These are phyloP conservation scores for Auricularia sp. DNA, from an alignment of 768 basidiomycete genomes.

Conservation along the genomic window DNA sequence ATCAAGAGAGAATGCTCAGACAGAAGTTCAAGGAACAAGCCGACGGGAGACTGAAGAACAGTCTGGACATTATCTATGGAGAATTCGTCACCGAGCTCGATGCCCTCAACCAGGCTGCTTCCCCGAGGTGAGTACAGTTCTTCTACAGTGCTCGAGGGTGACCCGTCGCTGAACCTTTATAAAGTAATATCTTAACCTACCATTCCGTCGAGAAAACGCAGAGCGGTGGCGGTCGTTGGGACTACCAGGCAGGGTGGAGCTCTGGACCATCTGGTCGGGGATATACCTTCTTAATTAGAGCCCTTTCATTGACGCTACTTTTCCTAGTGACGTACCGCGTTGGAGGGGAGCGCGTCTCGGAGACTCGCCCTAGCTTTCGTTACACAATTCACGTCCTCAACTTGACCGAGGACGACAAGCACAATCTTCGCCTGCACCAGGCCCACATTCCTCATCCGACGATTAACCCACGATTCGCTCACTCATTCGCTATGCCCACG, in stretches of 20 bases:
- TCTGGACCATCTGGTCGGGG: too few species aligned
- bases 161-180: too few species aligned
- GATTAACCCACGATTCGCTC: background rate
- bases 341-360: background rate
- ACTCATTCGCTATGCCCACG: conserved; percentile 16
- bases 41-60: background rate
- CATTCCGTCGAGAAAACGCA: too few species aligned
- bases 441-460: background rate
- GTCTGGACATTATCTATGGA: background rate
- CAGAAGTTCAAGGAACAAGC: background rate
- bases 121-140: too few species aligned
- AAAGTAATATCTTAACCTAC: too few species aligned
- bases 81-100: background rate
- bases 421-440: conserved; percentile 13
- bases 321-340: conserved; percentile 2
- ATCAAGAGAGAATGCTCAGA: background rate
- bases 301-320: background rate
- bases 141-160: too few species aligned
- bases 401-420: conserved; percentile 27
- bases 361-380: conserved; percentile 11
- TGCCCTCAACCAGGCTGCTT: background rate
- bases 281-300: background rate
- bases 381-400: conserved; percentile 25
- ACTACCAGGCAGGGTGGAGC: too few species aligned
- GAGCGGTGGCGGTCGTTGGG: too few species aligned